Percentiles rank a stretch among this genome's conserved stretches.
Evolutionary conservation across 2,329 filamentous ascomycete genomes (phyloP).

Genomic region (Penicillium sp.): DNA sequence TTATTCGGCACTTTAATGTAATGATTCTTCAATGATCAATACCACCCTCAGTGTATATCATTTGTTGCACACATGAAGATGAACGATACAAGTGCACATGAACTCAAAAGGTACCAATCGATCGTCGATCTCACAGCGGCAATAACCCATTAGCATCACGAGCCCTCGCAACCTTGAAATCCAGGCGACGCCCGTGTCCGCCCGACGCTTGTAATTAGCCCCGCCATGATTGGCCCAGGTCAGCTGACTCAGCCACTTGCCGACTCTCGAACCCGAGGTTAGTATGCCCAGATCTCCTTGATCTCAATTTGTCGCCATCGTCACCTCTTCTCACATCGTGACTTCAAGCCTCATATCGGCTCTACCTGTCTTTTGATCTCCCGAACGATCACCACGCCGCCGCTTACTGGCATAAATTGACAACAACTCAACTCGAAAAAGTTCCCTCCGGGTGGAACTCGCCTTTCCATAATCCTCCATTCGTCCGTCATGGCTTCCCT

Average conservation of each 20-base stretch:
- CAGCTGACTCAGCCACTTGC: conserved; percentile 28
- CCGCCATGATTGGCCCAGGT: conserved; percentile 23
- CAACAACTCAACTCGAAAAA: conserved; percentile 5
- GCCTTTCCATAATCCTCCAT: conserved; percentile 5
- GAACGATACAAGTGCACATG: too few species aligned
- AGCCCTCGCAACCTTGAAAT: neutral
- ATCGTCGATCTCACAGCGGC: neutral
- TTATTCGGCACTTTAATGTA: too few species aligned
- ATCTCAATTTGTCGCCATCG: conserved; percentile 21
- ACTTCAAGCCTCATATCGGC: conserved; percentile 11
- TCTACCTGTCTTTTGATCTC: conserved; percentile 19
- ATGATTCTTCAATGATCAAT: too few species aligned
- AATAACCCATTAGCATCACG: neutral
- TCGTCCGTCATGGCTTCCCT: conserved; percentile 43
- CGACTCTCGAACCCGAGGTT: conserved; percentile 35
- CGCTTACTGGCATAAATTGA: neutral
- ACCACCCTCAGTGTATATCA: too few species aligned
- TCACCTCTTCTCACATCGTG: conserved; percentile 8
- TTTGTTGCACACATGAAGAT: too few species aligned
- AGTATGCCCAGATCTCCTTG: conserved; percentile 25
- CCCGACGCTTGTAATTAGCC: conserved; percentile 36
- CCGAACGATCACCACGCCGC: conserved; percentile 9
- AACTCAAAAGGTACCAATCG: neutral
- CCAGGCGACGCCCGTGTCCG: conserved; percentile 27
- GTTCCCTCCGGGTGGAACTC: conserved; percentile 6